Conservation (phyloP, 2,329 filamentous ascomycete genomes). For the Pyrenophora teres region DNA sequence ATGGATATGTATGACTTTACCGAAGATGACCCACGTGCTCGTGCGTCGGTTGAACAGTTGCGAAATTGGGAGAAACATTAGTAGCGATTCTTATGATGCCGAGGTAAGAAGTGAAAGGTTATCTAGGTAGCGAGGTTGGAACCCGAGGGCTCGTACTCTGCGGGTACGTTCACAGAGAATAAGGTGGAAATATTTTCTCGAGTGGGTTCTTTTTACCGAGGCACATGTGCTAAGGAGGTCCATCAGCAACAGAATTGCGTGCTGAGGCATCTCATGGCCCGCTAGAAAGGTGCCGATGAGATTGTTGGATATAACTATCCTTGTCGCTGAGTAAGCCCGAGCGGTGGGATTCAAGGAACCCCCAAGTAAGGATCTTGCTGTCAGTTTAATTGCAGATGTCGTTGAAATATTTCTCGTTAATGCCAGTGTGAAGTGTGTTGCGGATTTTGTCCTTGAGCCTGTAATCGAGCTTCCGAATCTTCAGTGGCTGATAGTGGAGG, state of each 20-base stretch:
- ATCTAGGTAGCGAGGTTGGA: no score
- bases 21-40: no score
- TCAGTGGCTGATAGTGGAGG: no score
- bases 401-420: constrained; percentile 31
- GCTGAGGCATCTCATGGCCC: constrained; percentile 36
- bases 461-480: no score
- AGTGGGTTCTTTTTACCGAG: constrained; percentile 22
- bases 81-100: no score
- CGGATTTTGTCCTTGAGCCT: constrained; percentile 17
- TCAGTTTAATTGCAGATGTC: constrained; percentile 31
- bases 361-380: constrained; percentile 24
- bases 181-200: constrained; percentile 26
- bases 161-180: constrained; percentile 16
- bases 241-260: constrained; percentile 32
- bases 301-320: constrained; percentile 34
- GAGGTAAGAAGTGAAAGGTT: no score
- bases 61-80: no score
- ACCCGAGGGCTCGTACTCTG: constrained; percentile 13
- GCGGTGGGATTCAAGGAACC: constrained; percentile 27
- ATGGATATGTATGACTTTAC: no score
- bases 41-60: no score
- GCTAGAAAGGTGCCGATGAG: constrained; percentile 34
- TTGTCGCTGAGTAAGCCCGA: constrained; percentile 31
- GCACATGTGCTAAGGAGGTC: constrained; percentile 29
- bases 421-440: constrained; percentile 22